Conservation (phyloP, 148 eudicot species). For the Vaccinium darrowii region DNA sequence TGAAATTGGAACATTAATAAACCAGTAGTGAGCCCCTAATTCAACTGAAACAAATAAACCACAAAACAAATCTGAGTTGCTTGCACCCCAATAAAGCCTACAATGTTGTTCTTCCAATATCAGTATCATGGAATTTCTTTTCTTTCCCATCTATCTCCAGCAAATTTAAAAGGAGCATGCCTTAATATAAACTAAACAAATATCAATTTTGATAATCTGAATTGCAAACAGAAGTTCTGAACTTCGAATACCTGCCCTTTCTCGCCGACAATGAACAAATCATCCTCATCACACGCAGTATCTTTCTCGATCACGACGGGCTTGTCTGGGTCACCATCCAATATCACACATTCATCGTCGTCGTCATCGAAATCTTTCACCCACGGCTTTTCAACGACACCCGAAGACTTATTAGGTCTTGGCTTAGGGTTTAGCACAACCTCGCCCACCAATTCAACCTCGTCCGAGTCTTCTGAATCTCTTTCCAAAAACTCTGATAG, state of each 20-base stretch:
- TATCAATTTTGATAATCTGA: background rate
- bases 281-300: conserved; percentile 46
- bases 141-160: background rate
- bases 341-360: conserved; percentile 43
- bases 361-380: conserved; percentile 53
- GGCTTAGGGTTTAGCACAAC: conserved; percentile 34
- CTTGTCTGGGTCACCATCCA: conserved; percentile 73
- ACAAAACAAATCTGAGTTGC: background rate
- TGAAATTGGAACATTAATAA: background rate
- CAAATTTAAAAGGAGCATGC: background rate
- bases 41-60: background rate
- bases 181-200: background rate
- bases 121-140: background rate
- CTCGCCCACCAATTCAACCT: conserved; percentile 51
- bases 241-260: conserved; percentile 65
- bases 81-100: background rate
- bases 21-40: background rate
- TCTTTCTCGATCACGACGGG: conserved; percentile 14
- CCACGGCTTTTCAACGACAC: background rate
- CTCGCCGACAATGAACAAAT: conserved; percentile 53
- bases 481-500: conserved; percentile 31
- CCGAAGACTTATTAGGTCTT: conserved; percentile 16
- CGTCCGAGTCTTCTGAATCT: conserved; percentile 38
- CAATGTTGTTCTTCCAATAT: background rate
- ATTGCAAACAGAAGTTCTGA: background rate